Evolutionary conservation across 257 asterid genomes (phyloP).

Genomic region (Primulina tabacum): DNA sequence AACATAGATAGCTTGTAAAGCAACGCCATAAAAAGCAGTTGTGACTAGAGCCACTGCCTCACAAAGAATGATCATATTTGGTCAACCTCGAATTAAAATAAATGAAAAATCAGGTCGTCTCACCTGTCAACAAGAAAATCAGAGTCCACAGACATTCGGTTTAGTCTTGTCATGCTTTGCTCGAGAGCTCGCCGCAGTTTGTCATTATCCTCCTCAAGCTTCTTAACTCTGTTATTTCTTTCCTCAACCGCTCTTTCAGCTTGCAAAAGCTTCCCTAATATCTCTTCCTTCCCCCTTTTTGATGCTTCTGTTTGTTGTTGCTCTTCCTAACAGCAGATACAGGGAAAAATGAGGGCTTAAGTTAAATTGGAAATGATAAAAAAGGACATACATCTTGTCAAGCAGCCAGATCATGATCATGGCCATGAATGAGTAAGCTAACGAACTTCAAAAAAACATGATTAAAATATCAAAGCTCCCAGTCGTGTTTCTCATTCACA

Average conservation of each 20-base stretch:
- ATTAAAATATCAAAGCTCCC: constrained; percentile 5
- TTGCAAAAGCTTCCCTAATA: constrained; percentile 54
- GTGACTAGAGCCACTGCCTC: not conserved
- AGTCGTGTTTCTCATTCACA: not conserved
- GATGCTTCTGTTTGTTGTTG: constrained; percentile 52
- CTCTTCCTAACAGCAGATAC: constrained; percentile 60
- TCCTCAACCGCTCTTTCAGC: constrained; percentile 61
- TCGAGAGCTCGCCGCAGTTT: constrained; percentile 92
- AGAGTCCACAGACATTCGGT: constrained; percentile 98
- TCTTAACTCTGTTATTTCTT: constrained; percentile 68
- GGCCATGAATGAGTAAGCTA: not conserved
- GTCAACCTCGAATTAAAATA: constrained; percentile 3
- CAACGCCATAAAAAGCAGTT: not conserved
- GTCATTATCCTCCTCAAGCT: constrained; percentile 92
- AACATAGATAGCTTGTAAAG: constrained; percentile 12
- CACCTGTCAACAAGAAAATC: constrained; percentile 97
- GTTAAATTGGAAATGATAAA: not conserved
- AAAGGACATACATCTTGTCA: constrained; percentile 2
- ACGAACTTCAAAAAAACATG: constrained; percentile 1
- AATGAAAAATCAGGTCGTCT: constrained; percentile 25
- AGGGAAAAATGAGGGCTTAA: constrained; percentile 15
- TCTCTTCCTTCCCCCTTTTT: constrained; percentile 69
- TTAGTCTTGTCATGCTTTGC: constrained; percentile 94
- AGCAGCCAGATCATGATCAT: constrained; percentile 2
- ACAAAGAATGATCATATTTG: not conserved